Conservation (phyloP, 306 rosid species). For the Prunus mira region DNA sequence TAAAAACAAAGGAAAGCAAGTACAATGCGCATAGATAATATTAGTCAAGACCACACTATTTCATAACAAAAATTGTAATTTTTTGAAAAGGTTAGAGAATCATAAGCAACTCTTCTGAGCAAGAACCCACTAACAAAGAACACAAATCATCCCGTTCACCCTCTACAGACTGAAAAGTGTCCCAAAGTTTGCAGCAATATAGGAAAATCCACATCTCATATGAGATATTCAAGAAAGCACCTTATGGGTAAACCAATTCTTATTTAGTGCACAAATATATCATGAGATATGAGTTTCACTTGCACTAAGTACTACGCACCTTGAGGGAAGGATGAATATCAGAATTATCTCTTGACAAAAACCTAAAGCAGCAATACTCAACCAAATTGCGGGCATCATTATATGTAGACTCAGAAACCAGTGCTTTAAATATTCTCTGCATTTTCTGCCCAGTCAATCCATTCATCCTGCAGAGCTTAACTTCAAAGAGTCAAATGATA, state of each 20-base stretch:
- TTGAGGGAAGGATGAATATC: constrained; percentile 84
- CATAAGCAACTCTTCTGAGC: not conserved
- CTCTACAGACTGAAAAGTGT: not conserved
- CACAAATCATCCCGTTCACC: not conserved
- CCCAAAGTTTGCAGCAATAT: not conserved
- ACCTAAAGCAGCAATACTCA: constrained; percentile 98
- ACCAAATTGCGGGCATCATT: constrained; percentile 81
- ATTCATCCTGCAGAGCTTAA: constrained; percentile 90
- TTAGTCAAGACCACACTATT: not conserved
- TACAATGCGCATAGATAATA: not conserved
- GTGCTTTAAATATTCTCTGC: constrained; percentile 85
- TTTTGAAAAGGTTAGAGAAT: not conserved
- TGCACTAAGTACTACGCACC: constrained; percentile 35
- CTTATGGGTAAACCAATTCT: not conserved
- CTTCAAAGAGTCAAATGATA: constrained; percentile 47
- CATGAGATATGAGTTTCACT: not conserved
- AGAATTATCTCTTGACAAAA: constrained; percentile 83
- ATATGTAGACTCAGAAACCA: constrained; percentile 64
- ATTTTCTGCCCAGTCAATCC: constrained; percentile 91
- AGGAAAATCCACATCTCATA: not conserved
- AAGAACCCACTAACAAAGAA: not conserved
- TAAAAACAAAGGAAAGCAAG: not conserved
- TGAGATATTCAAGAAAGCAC: not conserved
- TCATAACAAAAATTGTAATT: not conserved
- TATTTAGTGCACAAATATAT: not conserved